Base-by-base conservation (phyloP, 306 rosid species). In the Cicer cuneatum region DNA sequence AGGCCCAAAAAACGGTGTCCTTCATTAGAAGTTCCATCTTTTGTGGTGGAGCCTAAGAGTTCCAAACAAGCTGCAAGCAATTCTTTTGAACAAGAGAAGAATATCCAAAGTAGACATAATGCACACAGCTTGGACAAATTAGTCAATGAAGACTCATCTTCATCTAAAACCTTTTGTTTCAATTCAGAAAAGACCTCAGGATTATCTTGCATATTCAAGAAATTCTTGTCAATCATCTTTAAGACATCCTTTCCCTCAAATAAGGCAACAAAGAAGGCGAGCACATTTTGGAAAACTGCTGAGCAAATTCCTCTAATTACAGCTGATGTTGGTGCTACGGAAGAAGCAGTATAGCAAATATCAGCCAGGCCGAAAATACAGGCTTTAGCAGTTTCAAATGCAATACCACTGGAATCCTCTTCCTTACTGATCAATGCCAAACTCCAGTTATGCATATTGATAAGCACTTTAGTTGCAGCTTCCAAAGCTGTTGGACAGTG, bases 401-500 rank as follows among this genome's bases (percentile, higher is more conserved):
- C 93, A 75, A 94, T 70, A 72, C 84, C 87, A 75, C 81, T 83
- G 38, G 68, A 63, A 81, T 90, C 95, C 65, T 87, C 97, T 76
- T 92, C 95, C 73, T 84, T 83, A 19, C 7, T 85, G 66, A 92
- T 81, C 83, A 81, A 40, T 39, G 85, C 83, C 75, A 86, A 68
- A 87, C 89, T 86, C 86, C 87, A 83, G 83, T 85, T 83, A 75
- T 87, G 90, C 91, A 94, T 94, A 73, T 87, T 83, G 77, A 92
- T 83, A 60, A 91, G 79, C 79, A 89, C 95, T 86, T 89, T 87
- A 19, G 87, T 81, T 2, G 97, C 97, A 56, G 92, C 90, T 83
- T 91, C 97, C 73, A 91, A 93, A 74, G 96, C 94, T 61, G 94
- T 86, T 69, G 96, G 97, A 73, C 92, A 90, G 72, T 87, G 86